These are phyloP conservation scores for Yamadazyma membranifaciens DNA, from an alignment of 1,139 yeast species.

Conservation along the genomic window DNA sequence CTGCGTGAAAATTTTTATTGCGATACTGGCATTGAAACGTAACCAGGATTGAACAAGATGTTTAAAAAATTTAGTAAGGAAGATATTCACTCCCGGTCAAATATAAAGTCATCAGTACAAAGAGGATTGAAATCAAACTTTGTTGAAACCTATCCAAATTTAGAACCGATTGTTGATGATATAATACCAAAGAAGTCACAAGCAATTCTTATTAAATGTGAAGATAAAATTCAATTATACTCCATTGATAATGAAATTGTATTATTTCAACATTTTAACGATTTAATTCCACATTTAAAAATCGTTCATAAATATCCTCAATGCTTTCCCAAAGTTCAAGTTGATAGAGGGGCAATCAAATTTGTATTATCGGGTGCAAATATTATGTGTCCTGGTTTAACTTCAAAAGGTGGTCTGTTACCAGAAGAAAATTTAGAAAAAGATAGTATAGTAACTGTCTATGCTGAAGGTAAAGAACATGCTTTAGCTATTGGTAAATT, in stretches of 20 bases:
- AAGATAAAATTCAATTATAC: conserved; percentile 81
- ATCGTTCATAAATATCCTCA: conserved; percentile 81
- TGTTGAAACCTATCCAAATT: conserved; percentile 65
- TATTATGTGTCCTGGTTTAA: conserved; percentile 96
- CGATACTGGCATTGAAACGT: background rate
- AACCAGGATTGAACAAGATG: conserved; percentile 25
- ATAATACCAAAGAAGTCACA: conserved; percentile 92
- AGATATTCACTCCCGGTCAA: conserved; percentile 86
- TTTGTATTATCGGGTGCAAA: conserved; percentile 93
- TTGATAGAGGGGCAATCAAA: conserved; percentile 95
- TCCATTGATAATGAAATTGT: conserved; percentile 71
- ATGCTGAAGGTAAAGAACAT: conserved; percentile 90
- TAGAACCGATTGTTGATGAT: conserved; percentile 76
- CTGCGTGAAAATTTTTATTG: conserved; percentile 7
- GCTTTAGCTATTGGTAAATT: conserved; percentile 90
- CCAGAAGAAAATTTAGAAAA: conserved; percentile 69
- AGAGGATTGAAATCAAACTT: conserved; percentile 76
- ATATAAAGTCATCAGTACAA: conserved; percentile 89
- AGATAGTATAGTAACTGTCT: conserved; percentile 73
- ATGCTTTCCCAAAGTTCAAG: conserved; percentile 82
- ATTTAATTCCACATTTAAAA: conserved; percentile 71
- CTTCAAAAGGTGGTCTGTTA: conserved; percentile 82
- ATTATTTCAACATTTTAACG: conserved; percentile 82
- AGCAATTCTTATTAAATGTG: conserved; percentile 79
- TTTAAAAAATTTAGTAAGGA: conserved; percentile 77